phyloP scores from a whole-genome alignment of 345 rosid genomes.

The Eucalyptus cladocalyx region DNA sequence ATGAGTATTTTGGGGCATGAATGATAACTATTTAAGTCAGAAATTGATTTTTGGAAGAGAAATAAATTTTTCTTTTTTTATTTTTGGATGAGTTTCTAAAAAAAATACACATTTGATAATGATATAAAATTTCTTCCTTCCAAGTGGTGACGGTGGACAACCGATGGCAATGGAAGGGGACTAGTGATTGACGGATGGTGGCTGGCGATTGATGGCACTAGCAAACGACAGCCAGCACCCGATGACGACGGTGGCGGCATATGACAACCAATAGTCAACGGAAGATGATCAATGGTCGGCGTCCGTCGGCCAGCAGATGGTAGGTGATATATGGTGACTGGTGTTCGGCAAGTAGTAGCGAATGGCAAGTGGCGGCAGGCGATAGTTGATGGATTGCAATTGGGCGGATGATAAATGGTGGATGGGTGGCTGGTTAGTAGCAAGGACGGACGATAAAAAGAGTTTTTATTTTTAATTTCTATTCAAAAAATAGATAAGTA shows the following conservation, averaged over 20 bases:
- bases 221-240: accelerated
- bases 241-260: accelerated
- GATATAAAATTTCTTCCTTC: no score
- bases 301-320: accelerated
- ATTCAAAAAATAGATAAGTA: no score
- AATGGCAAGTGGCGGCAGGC: accelerated
- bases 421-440: accelerated
- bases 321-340: accelerated
- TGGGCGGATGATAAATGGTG: accelerated
- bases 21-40: no score
- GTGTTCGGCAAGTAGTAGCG: accelerated
- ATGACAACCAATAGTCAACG: no score
- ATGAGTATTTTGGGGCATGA: neutral
- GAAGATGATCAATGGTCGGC: no score
- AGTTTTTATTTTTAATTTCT: no score
- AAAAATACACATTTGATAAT: no score
- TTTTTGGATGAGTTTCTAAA: no score
- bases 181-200: accelerated
- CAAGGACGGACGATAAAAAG: no score
- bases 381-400: accelerated
- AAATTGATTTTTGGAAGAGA: no score
- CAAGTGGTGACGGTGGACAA: accelerated
- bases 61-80: no score
- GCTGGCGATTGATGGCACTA: accelerated
- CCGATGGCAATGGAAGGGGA: no score